Conservation (phyloP, 1,284 basidiomycete genomes). For the Cryptococcus floricola region DNA sequence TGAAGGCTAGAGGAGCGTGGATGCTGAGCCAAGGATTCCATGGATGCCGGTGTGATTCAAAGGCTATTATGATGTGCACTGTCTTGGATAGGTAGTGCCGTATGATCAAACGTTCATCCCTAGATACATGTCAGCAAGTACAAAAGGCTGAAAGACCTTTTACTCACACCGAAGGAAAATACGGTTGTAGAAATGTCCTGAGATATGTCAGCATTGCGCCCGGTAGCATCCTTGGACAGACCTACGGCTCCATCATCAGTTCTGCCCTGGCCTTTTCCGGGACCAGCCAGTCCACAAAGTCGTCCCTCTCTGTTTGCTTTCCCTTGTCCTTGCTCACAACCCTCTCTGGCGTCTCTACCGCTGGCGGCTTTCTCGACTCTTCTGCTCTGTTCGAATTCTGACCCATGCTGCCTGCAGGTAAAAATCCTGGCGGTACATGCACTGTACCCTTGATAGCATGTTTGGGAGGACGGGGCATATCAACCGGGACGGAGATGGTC, state of each 20-base stretch:
- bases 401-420: slow-evolving; percentile 1
- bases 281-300: slow-evolving; percentile 24
- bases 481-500: background rate
- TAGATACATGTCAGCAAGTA: slow-evolving; percentile 11
- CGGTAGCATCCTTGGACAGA: background rate
- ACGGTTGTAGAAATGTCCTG: slow-evolving; percentile 40
- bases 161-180: slow-evolving; percentile 38
- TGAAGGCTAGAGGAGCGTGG: slow-evolving; percentile 42
- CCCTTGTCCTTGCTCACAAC: slow-evolving; percentile 4
- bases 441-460: slow-evolving; percentile 11
- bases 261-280: slow-evolving; percentile 22
- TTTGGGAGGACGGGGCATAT: slow-evolving; percentile 1
- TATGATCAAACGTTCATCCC: slow-evolving; percentile 42
- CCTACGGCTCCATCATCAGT: slow-evolving; percentile 44
- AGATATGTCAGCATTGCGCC: background rate
- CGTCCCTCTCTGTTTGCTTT: slow-evolving; percentile 18
- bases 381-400: background rate
- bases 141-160: background rate
- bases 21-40: slow-evolving; percentile 46
- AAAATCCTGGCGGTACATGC: slow-evolving; percentile 14
- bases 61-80: slow-evolving; percentile 42
- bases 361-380: background rate
- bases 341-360: background rate
- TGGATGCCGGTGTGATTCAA: slow-evolving; percentile 30
- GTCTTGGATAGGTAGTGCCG: slow-evolving; percentile 44